phyloP scores from a whole-genome alignment of 169 alveolate genomes.

The Theileria sp. region DNA sequence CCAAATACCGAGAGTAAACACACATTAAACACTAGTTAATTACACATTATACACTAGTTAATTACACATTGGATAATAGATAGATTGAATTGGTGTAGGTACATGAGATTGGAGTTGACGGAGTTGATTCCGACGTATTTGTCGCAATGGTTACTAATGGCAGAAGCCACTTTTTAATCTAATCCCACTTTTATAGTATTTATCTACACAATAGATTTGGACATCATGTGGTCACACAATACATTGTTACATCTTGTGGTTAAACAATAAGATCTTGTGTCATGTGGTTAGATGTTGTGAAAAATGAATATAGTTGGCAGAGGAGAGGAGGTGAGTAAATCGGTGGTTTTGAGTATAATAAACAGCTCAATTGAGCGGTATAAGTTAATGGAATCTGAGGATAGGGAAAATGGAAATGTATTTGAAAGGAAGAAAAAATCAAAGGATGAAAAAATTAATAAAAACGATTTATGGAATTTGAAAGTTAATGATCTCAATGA shows the following conservation, averaged over 20 bases:
- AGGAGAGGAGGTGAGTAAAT: constrained; percentile 56
- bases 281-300: no score
- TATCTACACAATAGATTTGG: background rate
- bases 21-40: background rate
- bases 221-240: no score
- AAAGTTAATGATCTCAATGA: constrained; percentile 22
- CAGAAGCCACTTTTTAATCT: constrained; percentile 37
- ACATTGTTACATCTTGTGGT: no score
- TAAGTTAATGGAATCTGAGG: background rate
- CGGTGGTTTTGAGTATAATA: constrained; percentile 27
- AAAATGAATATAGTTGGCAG: constrained; percentile 55
- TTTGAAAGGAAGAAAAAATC: background rate
- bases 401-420: background rate
- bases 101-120: constrained; percentile 39
- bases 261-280: no score
- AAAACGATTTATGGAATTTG: constrained; percentile 38
- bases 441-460: constrained; percentile 4
- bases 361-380: constrained; percentile 16
- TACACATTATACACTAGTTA: background rate
- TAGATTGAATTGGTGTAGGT: constrained; percentile 11
- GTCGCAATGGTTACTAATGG: constrained; percentile 51
- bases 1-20: constrained; percentile 37
- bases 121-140: constrained; percentile 47
- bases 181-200: background rate
- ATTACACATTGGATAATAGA: no score